phyloP scores from a whole-genome alignment of 116 monocot species.

The Phalaenopsis hybrid region DNA sequence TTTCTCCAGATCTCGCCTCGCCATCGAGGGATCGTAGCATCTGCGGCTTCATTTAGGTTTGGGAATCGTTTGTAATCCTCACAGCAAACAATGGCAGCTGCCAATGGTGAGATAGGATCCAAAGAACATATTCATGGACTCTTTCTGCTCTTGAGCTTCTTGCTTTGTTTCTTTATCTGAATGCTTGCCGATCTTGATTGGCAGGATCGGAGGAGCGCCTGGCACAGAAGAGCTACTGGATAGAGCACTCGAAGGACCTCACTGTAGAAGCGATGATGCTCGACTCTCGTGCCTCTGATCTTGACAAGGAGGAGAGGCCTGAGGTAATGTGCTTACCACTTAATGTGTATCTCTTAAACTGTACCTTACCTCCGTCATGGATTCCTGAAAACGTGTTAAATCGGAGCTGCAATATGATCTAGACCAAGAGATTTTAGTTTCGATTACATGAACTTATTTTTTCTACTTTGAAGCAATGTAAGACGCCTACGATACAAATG shows the following conservation, averaged over 20 bases:
- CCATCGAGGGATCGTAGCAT: constrained; percentile 68
- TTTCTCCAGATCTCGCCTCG: constrained; percentile 80
- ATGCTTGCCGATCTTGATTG: constrained; percentile 2
- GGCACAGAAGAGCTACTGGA: constrained; percentile 90
- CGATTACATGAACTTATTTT: neutral
- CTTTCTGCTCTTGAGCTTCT: neutral
- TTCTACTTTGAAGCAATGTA: neutral
- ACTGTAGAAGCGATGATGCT: constrained; percentile 99
- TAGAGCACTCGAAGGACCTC: constrained; percentile 88
- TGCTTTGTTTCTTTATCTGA: neutral
- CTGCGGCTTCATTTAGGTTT: neutral
- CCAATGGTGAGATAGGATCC: constrained; percentile 10
- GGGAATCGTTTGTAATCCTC: neutral
- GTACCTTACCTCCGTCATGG: neutral
- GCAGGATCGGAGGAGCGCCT: constrained; percentile 50
- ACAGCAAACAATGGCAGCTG: constrained; percentile 10
- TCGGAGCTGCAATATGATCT: neutral
- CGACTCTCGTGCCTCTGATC: constrained; percentile 84
- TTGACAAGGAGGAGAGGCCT: constrained; percentile 93
- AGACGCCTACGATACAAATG: neutral
- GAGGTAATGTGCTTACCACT: constrained; percentile 44
- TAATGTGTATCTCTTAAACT: neutral
- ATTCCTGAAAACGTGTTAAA: neutral
- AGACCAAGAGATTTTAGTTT: too few species aligned
- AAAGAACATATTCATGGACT: neutral